Evolutionary conservation across 768 basidiomycete species (phyloP).

Genomic region (Pleurotus cornucopiae): DNA sequence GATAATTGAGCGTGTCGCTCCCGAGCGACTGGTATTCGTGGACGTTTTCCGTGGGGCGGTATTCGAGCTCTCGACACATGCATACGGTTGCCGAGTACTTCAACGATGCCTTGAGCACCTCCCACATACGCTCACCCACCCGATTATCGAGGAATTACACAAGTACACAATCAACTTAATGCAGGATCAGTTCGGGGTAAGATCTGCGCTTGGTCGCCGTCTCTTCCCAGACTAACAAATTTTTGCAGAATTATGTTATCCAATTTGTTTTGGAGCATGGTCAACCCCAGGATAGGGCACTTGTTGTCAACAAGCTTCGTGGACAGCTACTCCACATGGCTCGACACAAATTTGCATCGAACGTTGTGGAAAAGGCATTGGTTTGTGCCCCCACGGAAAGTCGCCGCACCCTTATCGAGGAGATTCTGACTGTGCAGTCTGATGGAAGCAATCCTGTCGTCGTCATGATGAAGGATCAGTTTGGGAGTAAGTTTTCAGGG

Average conservation of each 20-base stretch:
- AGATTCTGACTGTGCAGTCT: slow-evolving; percentile 63
- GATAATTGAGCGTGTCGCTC: slow-evolving; percentile 73
- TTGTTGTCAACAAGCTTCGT: slow-evolving; percentile 63
- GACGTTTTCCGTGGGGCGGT: slow-evolving; percentile 74
- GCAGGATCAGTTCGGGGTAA: slow-evolving; percentile 88
- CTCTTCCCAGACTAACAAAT: no score
- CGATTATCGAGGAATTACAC: slow-evolving; percentile 81
- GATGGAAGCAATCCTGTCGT: slow-evolving; percentile 69
- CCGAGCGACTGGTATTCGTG: slow-evolving; percentile 76
- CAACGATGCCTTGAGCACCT: slow-evolving; percentile 90
- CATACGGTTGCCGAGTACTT: slow-evolving; percentile 92
- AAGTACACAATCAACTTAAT: slow-evolving; percentile 67
- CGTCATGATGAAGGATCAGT: slow-evolving; percentile 84
- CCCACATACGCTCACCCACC: slow-evolving; percentile 59
- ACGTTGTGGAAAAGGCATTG: slow-evolving; percentile 92
- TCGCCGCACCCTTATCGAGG: slow-evolving; percentile 70
- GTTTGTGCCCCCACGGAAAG: slow-evolving; percentile 58
- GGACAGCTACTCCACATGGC: slow-evolving; percentile 80
- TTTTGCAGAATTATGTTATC: slow-evolving; percentile 82
- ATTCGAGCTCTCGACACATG: slow-evolving; percentile 77
- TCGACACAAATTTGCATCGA: slow-evolving; percentile 90
- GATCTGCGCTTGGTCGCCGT: slow-evolving; percentile 18
- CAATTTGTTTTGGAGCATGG: slow-evolving; percentile 91
- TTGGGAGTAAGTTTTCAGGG: slow-evolving; percentile 60
- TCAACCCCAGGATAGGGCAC: slow-evolving; percentile 57